These are phyloP conservation scores for Malania oleifera DNA, from an alignment of 164 flowering plant species.

Conservation along the genomic window DNA sequence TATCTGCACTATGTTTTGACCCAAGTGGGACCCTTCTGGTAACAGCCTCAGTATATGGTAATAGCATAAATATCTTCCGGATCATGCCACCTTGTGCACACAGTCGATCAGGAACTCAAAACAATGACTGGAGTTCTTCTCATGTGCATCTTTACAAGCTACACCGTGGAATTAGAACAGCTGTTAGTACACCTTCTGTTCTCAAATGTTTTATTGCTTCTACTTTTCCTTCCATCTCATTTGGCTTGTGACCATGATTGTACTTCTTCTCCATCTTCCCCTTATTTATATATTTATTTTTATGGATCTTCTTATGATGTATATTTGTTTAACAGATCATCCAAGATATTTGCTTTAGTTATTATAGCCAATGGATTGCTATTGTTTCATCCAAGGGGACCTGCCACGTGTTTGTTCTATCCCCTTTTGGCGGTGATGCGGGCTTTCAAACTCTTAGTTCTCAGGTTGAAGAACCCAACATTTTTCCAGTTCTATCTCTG, in stretches of 20 bases:
- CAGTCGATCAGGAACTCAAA: constrained; percentile 41
- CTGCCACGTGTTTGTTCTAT: constrained; percentile 76
- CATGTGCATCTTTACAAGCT: constrained; percentile 95
- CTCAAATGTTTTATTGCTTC: background rate
- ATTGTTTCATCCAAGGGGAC: constrained; percentile 86
- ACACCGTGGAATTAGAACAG: constrained; percentile 90
- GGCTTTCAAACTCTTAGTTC: constrained; percentile 55
- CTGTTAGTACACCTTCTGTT: constrained; percentile 50
- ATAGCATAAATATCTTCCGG: constrained; percentile 82
- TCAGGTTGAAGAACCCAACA: constrained; percentile 43
- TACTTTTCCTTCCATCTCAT: too few species aligned
- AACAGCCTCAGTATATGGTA: constrained; percentile 90
- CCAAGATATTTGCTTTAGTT: constrained; percentile 93
- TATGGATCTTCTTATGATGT: background rate
- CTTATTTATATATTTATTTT: too few species aligned
- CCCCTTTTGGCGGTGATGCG: constrained; percentile 92
- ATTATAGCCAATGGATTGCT: constrained; percentile 89
- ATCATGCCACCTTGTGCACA: constrained; percentile 65
- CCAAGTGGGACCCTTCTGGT: constrained; percentile 92
- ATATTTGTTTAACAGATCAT: constrained; percentile 57
- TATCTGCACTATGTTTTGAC: constrained; percentile 90
- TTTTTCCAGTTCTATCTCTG: constrained; percentile 39
- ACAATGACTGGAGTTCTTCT: constrained; percentile 72
- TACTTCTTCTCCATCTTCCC: too few species aligned
- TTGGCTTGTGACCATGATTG: too few species aligned